These are phyloP conservation scores for Magnolia sinica DNA, from an alignment of 164 flowering plant genomes.

Conservation along the genomic window DNA sequence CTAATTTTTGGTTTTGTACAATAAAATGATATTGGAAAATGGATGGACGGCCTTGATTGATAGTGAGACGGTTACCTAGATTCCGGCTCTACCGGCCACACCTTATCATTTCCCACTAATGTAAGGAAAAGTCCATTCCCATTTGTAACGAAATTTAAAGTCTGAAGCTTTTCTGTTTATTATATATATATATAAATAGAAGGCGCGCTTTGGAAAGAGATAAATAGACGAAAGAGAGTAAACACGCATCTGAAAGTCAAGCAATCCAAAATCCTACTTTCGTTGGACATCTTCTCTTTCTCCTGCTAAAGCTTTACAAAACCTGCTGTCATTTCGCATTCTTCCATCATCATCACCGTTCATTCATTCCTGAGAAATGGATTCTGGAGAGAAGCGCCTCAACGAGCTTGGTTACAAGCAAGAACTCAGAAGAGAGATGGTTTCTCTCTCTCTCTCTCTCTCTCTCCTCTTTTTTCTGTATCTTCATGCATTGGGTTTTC, in stretches of 20 bases:
- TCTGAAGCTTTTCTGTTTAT: background rate
- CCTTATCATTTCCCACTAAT: background rate
- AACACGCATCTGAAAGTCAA: background rate
- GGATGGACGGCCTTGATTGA: no score
- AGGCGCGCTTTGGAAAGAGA: no score
- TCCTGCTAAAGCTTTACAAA: no score
- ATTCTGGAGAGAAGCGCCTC: conserved; percentile 70
- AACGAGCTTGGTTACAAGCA: conserved; percentile 79
- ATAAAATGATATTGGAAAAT: no score
- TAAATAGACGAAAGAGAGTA: no score
- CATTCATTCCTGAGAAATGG: conserved; percentile 25
- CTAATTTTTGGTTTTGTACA: no score
- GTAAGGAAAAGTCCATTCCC: background rate
- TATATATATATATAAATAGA: no score
- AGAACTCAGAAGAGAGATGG: conserved; percentile 75
- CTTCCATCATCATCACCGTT: background rate
- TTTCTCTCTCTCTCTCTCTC: conserved; percentile 4
- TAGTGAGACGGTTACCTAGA: no score
- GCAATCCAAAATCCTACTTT: background rate
- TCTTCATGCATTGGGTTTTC: background rate
- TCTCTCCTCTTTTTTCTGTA: background rate
- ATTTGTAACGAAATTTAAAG: background rate
- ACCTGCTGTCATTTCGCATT: background rate
- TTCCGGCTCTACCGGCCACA: no score
- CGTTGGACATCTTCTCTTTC: background rate